phyloP scores from a whole-genome alignment of 2,329 filamentous ascomycete species.

The Aureobasidium leucospermi region DNA sequence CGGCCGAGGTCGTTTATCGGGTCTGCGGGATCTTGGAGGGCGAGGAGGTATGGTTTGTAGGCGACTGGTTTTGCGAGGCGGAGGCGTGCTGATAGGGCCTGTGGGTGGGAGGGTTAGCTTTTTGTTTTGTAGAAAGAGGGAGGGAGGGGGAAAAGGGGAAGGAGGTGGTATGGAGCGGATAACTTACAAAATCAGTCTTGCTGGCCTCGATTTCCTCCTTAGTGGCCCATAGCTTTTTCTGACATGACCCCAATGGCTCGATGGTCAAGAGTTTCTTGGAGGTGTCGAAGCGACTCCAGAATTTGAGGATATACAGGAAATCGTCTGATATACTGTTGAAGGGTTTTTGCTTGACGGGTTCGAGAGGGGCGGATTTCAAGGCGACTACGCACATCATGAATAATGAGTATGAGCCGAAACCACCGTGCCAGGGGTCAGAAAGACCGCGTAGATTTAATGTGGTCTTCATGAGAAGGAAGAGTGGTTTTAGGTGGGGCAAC shows the following conservation, averaged over 20 bases:
- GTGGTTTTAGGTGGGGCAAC: slow-evolving; percentile 40
- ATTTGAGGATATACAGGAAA: slow-evolving; percentile 43
- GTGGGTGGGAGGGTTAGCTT: slow-evolving; percentile 22
- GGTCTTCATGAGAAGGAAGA: slow-evolving; percentile 46
- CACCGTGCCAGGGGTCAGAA: slow-evolving; percentile 40
- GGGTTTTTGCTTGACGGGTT: background rate
- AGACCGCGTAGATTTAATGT: slow-evolving; percentile 45
- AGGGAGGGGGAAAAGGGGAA: background rate
- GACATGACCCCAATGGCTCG: slow-evolving; percentile 39
- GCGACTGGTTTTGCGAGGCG: slow-evolving; percentile 15
- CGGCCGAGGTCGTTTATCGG: slow-evolving; percentile 50
- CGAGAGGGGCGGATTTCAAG: slow-evolving; percentile 33
- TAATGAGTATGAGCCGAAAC: slow-evolving; percentile 47
- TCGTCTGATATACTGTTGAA: slow-evolving; percentile 21
- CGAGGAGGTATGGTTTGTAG: slow-evolving; percentile 38
- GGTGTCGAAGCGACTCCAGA: slow-evolving; percentile 44
- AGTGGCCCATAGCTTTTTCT: slow-evolving; percentile 20
- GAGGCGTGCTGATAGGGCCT: slow-evolving; percentile 11
- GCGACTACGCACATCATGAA: slow-evolving; percentile 52
- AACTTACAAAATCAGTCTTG: background rate
- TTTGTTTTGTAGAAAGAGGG: background rate
- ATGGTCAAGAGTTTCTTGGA: slow-evolving; percentile 42
- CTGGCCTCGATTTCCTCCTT: background rate
- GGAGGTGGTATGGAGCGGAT: background rate
- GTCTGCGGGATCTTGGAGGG: slow-evolving; percentile 53